Evolutionary conservation across 2,329 filamentous ascomycete genomes (phyloP), one percentile per base, ranked within the genome.

Genomic region (Trichophyton equinum): DNA sequence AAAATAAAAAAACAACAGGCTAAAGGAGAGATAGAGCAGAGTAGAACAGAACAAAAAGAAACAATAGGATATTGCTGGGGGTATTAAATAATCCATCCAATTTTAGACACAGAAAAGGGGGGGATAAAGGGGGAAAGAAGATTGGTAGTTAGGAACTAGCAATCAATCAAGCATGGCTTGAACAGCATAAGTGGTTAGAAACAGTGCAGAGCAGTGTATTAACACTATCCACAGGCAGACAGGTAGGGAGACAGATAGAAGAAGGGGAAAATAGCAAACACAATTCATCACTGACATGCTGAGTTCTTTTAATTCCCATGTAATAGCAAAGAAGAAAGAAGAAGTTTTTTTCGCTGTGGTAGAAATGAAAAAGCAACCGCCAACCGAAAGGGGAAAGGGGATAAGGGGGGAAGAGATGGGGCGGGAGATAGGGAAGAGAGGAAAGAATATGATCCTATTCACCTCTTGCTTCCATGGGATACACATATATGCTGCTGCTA

Each of bases 181-280:
- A 38, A 38, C 9, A 30, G 27, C 27, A 30, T 7, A 30, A 46
- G 42, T 7, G n/a, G 8, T 15, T 44, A n/a, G 42, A 44, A 42
- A 22, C 51, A 55, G 30, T 38, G 33, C 9, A 13, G 46, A 56
- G 25, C 49, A 42, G 46, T 25, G 27, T 3, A 55, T 36, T 18
- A 64, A 64, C 61, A 61, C 33, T 38, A 27, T 40, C 40, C 33
- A 57, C 36, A 57, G 15, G 22, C 40, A 40, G 55, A 20, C 46
- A 38, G 8, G 33, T 62, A 59, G 62, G 33, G 60, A 61, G 44
- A 47, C 58, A 61, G 56, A 62, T 63, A 36, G 63, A 60, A 36
- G 20, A 62, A 44, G 61, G 62, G 57, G 60, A 53, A 60, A 64
- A 61, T 53, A 46, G 57, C 42, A 59, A 51, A 22, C 57, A 51